Evolutionary conservation across 2,329 filamentous ascomycete species (phyloP).

Genomic region (Beauveria varroae): DNA sequence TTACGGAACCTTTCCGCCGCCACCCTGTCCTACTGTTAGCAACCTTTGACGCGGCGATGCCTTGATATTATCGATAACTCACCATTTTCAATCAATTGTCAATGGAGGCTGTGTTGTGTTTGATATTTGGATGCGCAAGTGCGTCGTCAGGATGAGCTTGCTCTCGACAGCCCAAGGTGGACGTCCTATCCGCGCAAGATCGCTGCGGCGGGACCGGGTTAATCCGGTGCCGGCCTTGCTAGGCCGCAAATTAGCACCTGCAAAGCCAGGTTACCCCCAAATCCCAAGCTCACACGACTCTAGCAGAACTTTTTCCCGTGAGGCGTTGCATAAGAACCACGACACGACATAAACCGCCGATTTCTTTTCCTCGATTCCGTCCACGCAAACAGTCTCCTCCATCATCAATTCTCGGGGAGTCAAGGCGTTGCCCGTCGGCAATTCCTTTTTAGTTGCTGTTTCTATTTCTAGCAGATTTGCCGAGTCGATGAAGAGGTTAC

Average conservation of each 20-base stretch:
- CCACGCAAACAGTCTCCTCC: background rate
- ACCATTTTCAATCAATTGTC: slow-evolving; percentile 48
- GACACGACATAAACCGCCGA: slow-evolving; percentile 2
- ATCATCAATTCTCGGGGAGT: background rate
- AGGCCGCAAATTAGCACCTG: slow-evolving; percentile 11
- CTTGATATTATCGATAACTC: slow-evolving; percentile 17
- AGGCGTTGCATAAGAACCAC: slow-evolving; percentile 6
- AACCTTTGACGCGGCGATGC: background rate
- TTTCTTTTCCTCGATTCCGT: background rate
- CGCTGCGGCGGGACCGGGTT: slow-evolving; percentile 4
- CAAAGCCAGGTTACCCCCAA: slow-evolving; percentile 1
- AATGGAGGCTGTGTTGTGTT: slow-evolving; percentile 23
- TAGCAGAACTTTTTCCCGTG: slow-evolving; percentile 30
- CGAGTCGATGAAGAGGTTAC: slow-evolving; percentile 34
- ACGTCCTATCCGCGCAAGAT: background rate
- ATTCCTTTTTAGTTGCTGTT: background rate
- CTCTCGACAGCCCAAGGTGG: background rate
- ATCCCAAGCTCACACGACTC: slow-evolving; percentile 27
- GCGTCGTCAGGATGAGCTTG: slow-evolving; percentile 20
- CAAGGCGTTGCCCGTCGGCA: background rate
- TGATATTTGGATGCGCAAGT: slow-evolving; percentile 21
- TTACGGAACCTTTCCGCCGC: slow-evolving; percentile 62
- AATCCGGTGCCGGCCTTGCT: slow-evolving; percentile 7
- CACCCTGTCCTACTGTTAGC: slow-evolving; percentile 53
- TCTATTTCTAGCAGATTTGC: background rate